A percentile compares a stretch with the other conserved stretches of the same genome.
phyloP scores from a whole-genome alignment of 768 basidiomycete species.

The Pseudohyphozyma bogoriensis region DNA sequence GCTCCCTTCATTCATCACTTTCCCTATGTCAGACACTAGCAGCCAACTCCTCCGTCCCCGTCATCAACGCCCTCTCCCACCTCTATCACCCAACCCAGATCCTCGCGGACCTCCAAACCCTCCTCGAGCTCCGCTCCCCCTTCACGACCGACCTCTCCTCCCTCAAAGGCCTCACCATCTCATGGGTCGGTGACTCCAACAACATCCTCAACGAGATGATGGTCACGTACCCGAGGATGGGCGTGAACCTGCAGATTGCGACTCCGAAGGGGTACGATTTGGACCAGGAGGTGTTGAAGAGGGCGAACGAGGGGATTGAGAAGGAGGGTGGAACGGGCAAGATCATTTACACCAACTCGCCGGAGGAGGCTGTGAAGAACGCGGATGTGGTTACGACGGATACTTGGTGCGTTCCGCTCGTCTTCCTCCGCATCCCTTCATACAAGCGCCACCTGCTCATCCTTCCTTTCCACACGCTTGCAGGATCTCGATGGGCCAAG shows the following conservation, averaged over 20 bases:
- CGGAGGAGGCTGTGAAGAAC: slow-evolving; percentile 71
- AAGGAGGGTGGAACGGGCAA: slow-evolving; percentile 26
- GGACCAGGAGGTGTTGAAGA: slow-evolving; percentile 59
- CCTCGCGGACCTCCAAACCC: slow-evolving; percentile 82
- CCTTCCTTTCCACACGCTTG: background rate
- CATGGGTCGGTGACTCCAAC: slow-evolving; percentile 87
- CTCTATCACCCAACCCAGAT: slow-evolving; percentile 95
- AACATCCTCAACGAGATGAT: slow-evolving; percentile 98
- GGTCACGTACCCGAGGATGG: slow-evolving; percentile 82
- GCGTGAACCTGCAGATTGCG: slow-evolving; percentile 75
- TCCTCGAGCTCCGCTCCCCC: slow-evolving; percentile 52
- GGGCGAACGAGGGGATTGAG: slow-evolving; percentile 49
- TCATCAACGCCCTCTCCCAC: slow-evolving; percentile 89
- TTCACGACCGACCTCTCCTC: slow-evolving; percentile 30
- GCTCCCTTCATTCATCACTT: background rate
- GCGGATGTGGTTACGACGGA: slow-evolving; percentile 96
- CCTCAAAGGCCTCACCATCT: slow-evolving; percentile 74
- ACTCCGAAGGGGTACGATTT: slow-evolving; percentile 52
- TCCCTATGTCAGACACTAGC: slow-evolving; percentile 62
- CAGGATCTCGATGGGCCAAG: slow-evolving; percentile 99
- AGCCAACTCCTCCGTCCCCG: slow-evolving; percentile 79
- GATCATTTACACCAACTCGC: slow-evolving; percentile 37
- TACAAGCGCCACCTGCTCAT: background rate
- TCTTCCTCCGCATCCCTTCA: background rate
- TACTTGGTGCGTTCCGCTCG: slow-evolving; percentile 60